Evolutionary conservation across 2,329 filamentous ascomycete genomes (phyloP).

Genomic region (Neonectria hederae): DNA sequence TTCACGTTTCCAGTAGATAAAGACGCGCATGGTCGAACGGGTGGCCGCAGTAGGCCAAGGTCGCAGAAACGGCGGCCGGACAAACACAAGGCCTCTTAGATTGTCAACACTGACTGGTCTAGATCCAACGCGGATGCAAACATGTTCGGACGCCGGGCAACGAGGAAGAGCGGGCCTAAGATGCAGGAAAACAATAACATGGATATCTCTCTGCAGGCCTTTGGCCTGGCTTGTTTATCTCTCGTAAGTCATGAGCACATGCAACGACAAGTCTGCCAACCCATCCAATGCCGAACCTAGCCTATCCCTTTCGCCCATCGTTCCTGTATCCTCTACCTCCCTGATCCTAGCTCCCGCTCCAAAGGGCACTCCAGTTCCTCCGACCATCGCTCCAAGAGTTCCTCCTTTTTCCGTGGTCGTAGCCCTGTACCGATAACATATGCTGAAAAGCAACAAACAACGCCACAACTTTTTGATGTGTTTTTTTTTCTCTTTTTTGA

Average conservation of each 20-base stretch:
- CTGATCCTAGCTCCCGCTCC: constrained; percentile 12
- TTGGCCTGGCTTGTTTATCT: constrained; percentile 39
- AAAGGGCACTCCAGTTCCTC: constrained; percentile 17
- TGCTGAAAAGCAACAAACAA: constrained; percentile 27
- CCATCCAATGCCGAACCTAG: constrained; percentile 28
- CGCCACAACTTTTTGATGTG: constrained; percentile 30
- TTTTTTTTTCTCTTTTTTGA: background rate
- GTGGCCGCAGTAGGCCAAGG: constrained; percentile 15
- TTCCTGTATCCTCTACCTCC: constrained; percentile 27
- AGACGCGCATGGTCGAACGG: constrained; percentile 19
- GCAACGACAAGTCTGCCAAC: constrained; percentile 32
- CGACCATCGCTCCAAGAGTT: constrained; percentile 24
- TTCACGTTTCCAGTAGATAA: constrained; percentile 9
- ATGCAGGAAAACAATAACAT: constrained; percentile 16
- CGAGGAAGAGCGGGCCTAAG: background rate
- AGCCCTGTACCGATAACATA: constrained; percentile 22
- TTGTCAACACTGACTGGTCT: background rate
- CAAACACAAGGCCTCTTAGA: constrained; percentile 1
- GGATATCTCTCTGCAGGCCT: constrained; percentile 39
- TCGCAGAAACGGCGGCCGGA: constrained; percentile 10
- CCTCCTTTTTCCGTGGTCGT: constrained; percentile 29
- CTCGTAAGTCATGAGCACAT: constrained; percentile 44
- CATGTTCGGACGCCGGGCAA: background rate
- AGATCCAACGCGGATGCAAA: background rate
- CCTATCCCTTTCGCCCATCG: constrained; percentile 16